Evolutionary conservation across 441 rosid species (phyloP).

Genomic region (Cnidoscolus chayamansa): DNA sequence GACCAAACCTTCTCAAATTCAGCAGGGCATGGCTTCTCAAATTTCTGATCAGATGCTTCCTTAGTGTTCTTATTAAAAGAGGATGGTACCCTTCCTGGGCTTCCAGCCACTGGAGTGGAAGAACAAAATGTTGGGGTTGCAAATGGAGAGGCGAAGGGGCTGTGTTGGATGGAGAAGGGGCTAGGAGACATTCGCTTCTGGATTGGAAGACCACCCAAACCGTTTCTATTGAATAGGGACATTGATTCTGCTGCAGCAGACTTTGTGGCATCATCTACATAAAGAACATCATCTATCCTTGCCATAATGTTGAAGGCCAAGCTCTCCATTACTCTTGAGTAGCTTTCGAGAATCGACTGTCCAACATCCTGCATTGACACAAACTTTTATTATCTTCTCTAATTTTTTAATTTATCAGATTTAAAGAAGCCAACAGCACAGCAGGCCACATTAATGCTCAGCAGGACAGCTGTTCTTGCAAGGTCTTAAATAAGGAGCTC

Average conservation of each 20-base stretch:
- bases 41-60: constrained; percentile 40
- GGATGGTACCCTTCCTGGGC: constrained; percentile 59
- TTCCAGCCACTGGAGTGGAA: constrained; percentile 56
- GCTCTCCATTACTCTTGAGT: constrained; percentile 98
- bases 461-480: background rate
- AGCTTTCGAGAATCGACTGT: constrained; percentile 90
- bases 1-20: constrained; percentile 75
- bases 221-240: constrained; percentile 60
- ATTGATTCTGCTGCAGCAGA: constrained; percentile 54
- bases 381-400: background rate
- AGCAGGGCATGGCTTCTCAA: constrained; percentile 31
- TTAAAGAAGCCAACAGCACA: background rate
- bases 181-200: constrained; percentile 72
- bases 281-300: constrained; percentile 88
- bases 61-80: constrained; percentile 37
- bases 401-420: background rate
- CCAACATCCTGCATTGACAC: constrained; percentile 79
- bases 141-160: constrained; percentile 66
- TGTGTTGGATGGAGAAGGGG: constrained; percentile 62
- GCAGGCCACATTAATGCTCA: background rate
- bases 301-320: constrained; percentile 94
- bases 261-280: constrained; percentile 69
- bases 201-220: constrained; percentile 54
- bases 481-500: background rate
- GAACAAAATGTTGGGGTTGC: constrained; percentile 64